Percentiles rank a stretch among this genome's conserved stretches.
phyloP scores from a whole-genome alignment of 129 eudicot genomes.

The Flaveria linearis region DNA sequence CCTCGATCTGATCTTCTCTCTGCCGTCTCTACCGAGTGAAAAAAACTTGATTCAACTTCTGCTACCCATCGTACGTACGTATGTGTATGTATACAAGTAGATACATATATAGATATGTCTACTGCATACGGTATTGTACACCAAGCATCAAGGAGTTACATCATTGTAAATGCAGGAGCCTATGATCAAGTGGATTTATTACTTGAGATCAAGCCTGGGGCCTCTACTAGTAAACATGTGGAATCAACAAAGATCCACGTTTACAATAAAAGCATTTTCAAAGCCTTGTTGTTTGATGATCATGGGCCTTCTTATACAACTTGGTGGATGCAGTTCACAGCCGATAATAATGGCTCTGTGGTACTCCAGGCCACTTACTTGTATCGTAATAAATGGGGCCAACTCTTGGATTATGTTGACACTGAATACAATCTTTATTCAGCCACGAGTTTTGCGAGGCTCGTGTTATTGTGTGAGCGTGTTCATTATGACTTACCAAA shows the following conservation, averaged over 20 bases:
- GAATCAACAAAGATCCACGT: background rate
- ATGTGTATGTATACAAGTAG: no score
- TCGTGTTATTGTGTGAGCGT: no score
- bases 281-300: background rate
- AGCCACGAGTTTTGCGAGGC: background rate
- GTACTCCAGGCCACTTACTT: background rate
- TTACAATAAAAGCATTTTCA: background rate
- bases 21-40: no score
- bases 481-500: no score
- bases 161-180: no score
- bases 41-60: no score
- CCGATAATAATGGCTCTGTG: background rate
- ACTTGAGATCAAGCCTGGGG: no score
- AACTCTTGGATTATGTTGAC: background rate
- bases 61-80: no score
- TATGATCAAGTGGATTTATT: no score
- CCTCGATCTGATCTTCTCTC: no score
- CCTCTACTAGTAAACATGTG: no score
- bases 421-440: background rate
- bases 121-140: background rate
- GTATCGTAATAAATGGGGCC: background rate
- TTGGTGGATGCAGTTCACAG: background rate
- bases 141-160: background rate
- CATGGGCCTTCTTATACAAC: background rate
- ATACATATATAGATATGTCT: no score